phyloP scores from a whole-genome alignment of 2,329 filamentous ascomycete genomes.

The Orbilia blumenaviensis region DNA sequence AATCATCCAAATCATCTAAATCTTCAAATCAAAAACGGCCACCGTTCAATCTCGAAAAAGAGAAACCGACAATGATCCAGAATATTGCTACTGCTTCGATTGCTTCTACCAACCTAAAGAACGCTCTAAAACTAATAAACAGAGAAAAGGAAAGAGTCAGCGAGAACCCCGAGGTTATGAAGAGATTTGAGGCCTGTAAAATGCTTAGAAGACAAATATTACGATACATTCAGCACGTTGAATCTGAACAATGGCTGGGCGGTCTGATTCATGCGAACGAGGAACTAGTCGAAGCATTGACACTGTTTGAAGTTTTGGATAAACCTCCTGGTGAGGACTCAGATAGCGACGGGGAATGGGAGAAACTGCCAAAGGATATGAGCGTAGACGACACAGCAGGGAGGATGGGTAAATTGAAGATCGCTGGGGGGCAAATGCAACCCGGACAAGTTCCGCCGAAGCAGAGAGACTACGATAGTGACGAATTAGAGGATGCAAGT shows the following conservation, averaged over 20 bases:
- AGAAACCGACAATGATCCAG: constrained; percentile 85
- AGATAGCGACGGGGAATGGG: constrained; percentile 70
- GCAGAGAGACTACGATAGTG: constrained; percentile 64
- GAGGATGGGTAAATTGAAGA: constrained; percentile 66
- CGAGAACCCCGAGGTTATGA: constrained; percentile 77
- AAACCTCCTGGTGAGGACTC: constrained; percentile 80
- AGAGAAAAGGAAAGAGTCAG: constrained; percentile 87
- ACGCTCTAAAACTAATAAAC: constrained; percentile 88
- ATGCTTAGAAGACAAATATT: constrained; percentile 82
- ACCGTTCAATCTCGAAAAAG: constrained; percentile 83
- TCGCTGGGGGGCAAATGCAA: constrained; percentile 60
- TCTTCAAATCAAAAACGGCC: constrained; percentile 68
- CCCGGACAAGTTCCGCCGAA: constrained; percentile 59
- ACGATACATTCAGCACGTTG: constrained; percentile 90
- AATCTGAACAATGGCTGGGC: constrained; percentile 90
- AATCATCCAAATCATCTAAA: constrained; percentile 58
- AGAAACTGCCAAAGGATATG: constrained; percentile 72
- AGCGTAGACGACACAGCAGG: constrained; percentile 60
- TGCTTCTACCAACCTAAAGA: constrained; percentile 87
- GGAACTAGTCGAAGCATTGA: constrained; percentile 89
- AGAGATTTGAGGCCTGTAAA: constrained; percentile 87
- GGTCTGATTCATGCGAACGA: constrained; percentile 93
- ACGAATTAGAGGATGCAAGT: constrained; percentile 64
- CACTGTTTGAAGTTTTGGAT: constrained; percentile 94
- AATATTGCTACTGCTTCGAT: constrained; percentile 90